Percentiles rank a stretch among this genome's conserved stretches.
Conservation (phyloP, 257 asterid genomes). For the Solanum neorickii region DNA sequence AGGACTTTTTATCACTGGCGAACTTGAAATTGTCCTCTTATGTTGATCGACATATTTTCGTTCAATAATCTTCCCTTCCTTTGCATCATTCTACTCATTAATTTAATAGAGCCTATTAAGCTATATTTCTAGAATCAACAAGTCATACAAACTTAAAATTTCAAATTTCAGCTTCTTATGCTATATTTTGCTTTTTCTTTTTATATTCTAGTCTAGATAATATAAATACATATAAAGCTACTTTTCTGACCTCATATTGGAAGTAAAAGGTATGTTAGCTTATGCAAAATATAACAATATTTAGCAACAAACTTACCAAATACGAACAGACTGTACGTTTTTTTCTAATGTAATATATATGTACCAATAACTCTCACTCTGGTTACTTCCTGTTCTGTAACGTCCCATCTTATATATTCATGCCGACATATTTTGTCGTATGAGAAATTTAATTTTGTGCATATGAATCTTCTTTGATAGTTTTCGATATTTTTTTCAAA, state of each 20-base stretch:
- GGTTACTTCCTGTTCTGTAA: neutral
- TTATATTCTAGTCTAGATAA: neutral
- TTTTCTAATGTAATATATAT: neutral
- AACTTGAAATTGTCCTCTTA: neutral
- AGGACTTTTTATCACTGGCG: neutral
- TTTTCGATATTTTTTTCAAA: neutral
- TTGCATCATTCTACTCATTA: neutral
- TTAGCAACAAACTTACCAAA: neutral
- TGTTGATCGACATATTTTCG: neutral
- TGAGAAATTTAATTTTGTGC: neutral
- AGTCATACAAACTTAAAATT: neutral
- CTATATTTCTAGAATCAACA: neutral
- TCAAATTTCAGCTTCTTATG: neutral
- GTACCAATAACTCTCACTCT: neutral
- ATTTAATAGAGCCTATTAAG: neutral
- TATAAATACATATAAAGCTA: neutral
- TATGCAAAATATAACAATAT: neutral
- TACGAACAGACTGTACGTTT: neutral
- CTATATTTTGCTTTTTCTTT: neutral
- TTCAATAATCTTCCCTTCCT: neutral
- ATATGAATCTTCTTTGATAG: neutral
- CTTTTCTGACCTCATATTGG: neutral
- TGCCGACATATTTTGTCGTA: neutral
- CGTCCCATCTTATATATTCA: neutral
- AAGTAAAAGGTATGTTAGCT: neutral